phyloP scores from a whole-genome alignment of 768 basidiomycete genomes.

The Pleurotus tuoliensis region DNA sequence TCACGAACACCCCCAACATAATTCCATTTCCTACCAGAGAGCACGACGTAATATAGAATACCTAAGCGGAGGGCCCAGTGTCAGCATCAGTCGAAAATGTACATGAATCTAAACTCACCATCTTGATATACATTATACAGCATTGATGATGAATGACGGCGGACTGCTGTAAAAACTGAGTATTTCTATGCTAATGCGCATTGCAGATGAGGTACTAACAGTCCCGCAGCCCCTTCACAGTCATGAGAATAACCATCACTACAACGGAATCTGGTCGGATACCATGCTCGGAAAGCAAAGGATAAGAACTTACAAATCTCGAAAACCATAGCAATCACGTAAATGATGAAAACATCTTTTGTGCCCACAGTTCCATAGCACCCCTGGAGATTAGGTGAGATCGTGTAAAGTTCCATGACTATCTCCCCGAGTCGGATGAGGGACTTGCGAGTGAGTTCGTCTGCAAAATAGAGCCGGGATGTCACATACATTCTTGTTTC shows the following conservation, averaged over 20 bases:
- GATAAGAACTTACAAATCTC: background rate
- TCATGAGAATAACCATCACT: background rate
- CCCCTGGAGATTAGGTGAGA: background rate
- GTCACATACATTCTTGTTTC: background rate
- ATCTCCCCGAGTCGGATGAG: no score
- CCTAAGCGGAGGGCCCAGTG: background rate
- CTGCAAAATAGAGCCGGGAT: background rate
- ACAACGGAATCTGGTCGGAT: background rate
- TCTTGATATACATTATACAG: background rate
- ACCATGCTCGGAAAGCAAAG: background rate
- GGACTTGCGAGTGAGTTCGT: no score
- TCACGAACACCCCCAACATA: no score
- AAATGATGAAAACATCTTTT: background rate
- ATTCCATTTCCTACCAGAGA: background rate
- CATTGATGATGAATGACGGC: background rate
- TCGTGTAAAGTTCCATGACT: background rate
- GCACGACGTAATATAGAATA: background rate
- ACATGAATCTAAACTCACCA: background rate
- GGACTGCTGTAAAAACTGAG: background rate
- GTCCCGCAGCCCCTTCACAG: background rate
- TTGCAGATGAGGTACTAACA: background rate
- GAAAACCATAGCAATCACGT: background rate
- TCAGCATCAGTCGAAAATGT: background rate
- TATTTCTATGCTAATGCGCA: background rate
- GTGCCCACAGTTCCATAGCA: background rate